Evolutionary conservation across 257 asterid species (phyloP).

Genomic region (Solanum ahanhuiri): DNA sequence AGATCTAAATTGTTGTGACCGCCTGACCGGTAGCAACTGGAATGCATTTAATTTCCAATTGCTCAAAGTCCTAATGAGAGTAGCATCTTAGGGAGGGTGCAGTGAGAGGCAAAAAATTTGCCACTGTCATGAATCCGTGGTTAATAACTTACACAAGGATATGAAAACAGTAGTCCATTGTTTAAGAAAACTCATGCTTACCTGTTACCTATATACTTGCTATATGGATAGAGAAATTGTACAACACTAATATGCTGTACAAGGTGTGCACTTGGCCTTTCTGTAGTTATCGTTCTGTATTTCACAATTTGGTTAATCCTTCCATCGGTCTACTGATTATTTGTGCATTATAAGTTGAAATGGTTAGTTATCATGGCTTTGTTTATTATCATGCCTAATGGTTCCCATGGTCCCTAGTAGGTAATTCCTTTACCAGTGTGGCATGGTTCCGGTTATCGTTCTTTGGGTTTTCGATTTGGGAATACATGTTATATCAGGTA

Average conservation of each 20-base stretch:
- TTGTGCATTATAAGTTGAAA: background rate
- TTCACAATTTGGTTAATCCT: background rate
- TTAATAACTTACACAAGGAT: background rate
- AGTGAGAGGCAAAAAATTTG: background rate
- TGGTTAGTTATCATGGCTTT: background rate
- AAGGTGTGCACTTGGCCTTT: background rate
- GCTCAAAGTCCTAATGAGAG: background rate
- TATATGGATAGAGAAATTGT: background rate
- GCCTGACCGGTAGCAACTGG: background rate
- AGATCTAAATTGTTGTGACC: background rate
- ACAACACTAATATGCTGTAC: background rate
- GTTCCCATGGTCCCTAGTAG: slow-evolving; percentile 23
- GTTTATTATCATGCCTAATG: background rate
- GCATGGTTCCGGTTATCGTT: slow-evolving; percentile 88
- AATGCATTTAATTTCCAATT: background rate
- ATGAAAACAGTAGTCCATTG: background rate
- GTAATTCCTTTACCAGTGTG: slow-evolving; percentile 91
- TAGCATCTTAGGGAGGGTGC: background rate
- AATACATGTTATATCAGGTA: slow-evolving; percentile 87
- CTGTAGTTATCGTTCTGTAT: background rate
- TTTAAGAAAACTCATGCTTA: background rate
- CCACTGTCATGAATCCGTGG: background rate
- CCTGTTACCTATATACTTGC: background rate
- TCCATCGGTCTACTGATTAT: background rate
- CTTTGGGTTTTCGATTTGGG: slow-evolving; percentile 96